A percentile compares a stretch with the other conserved stretches of the same genome.
These are phyloP conservation scores for Tolypocladium ovalisporum DNA, from an alignment of 2,329 filamentous ascomycete genomes.

Conservation along the genomic window DNA sequence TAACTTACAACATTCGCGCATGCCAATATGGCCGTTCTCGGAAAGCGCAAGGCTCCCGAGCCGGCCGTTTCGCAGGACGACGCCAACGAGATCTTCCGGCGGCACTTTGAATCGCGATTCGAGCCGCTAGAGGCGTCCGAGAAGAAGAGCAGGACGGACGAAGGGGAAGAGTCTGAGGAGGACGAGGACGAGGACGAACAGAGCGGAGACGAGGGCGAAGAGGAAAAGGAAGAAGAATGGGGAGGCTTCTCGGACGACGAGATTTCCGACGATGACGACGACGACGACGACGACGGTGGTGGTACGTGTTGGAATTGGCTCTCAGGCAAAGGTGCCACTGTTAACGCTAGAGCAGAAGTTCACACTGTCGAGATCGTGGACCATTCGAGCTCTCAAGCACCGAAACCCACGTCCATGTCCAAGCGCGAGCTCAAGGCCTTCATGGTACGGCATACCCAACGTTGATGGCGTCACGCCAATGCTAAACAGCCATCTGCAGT, in stretches of 20 bases:
- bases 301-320: constrained; percentile 4
- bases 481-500: constrained; percentile 16
- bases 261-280: constrained; percentile 11
- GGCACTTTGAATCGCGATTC: constrained; percentile 84
- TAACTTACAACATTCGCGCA: background rate
- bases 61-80: constrained; percentile 31
- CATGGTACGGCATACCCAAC: constrained; percentile 41
- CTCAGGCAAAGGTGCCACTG: constrained; percentile 2
- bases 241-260: constrained; percentile 17
- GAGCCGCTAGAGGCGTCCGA: constrained; percentile 49
- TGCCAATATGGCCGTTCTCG: constrained; percentile 29
- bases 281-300: constrained; percentile 13
- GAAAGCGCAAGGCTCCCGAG: constrained; percentile 36
- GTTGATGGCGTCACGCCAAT: background rate
- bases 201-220: constrained; percentile 23
- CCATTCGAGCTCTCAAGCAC: constrained; percentile 33
- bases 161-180: constrained; percentile 17
- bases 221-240: constrained; percentile 17
- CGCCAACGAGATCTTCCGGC: constrained; percentile 65
- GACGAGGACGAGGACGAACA: constrained; percentile 9
- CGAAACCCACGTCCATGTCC: constrained; percentile 35
- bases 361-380: constrained; percentile 48
- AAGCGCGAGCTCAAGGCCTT: constrained; percentile 68
- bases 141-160: constrained; percentile 3
- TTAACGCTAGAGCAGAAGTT: background rate